phyloP scores from a whole-genome alignment of 2,329 filamentous ascomycete genomes.

The Cladophialophora chaetospira region DNA sequence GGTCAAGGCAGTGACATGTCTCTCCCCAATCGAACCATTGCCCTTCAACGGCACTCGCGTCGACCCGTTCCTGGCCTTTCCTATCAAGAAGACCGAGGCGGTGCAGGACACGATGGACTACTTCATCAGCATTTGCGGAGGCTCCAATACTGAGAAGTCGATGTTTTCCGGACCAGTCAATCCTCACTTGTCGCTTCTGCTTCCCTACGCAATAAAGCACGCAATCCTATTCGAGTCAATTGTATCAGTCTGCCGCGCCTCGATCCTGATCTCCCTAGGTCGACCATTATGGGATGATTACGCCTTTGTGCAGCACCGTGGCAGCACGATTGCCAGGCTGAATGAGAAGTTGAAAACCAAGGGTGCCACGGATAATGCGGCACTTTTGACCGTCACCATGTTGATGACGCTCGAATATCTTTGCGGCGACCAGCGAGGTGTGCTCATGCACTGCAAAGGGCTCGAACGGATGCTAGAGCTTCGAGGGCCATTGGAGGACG shows the following conservation, averaged over 20 bases:
- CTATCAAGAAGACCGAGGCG: conserved; percentile 26
- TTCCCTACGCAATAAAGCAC: conserved; percentile 30
- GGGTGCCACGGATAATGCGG: conserved; percentile 20
- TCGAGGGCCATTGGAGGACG: conserved; percentile 17
- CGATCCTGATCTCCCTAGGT: conserved; percentile 28
- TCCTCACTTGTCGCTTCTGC: conserved; percentile 29
- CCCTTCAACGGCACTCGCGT: conserved; percentile 26
- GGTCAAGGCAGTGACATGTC: background rate
- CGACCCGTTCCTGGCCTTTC: conserved; percentile 26
- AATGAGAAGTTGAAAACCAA: conserved; percentile 20
- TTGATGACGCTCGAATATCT: conserved; percentile 32
- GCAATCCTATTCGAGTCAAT: conserved; percentile 31
- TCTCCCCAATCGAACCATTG: conserved; percentile 25
- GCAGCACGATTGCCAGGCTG: conserved; percentile 26
- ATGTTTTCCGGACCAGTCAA: conserved; percentile 15
- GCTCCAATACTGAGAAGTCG: conserved; percentile 4
- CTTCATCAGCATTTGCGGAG: conserved; percentile 26
- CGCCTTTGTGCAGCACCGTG: conserved; percentile 31
- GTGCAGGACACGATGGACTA: conserved; percentile 28
- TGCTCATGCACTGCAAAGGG: conserved; percentile 27
- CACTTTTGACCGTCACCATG: conserved; percentile 30
- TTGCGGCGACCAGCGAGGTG: conserved; percentile 25
- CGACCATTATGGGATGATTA: conserved; percentile 24
- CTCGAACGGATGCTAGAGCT: conserved; percentile 29
- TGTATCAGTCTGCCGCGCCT: conserved; percentile 30